These are phyloP conservation scores for Tetrapisispora iriomotensis DNA, from an alignment of 805 yeast species.

Conservation along the genomic window DNA sequence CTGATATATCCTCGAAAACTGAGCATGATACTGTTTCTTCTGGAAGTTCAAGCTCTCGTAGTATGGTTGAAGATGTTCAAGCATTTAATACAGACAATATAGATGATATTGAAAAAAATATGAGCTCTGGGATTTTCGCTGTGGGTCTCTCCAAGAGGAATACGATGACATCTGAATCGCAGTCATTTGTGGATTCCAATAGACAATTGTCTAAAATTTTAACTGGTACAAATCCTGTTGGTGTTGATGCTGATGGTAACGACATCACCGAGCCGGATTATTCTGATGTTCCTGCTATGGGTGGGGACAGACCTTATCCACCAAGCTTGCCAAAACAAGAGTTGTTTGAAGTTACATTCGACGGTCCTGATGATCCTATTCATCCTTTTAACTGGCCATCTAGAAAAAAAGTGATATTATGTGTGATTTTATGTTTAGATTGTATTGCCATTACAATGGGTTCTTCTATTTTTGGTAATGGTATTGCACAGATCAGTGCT, in stretches of 20 bases:
- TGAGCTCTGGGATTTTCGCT: background rate
- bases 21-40: background rate
- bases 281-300: constrained; percentile 43
- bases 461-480: constrained; percentile 69
- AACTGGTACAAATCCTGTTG: constrained; percentile 6
- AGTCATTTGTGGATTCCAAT: constrained; percentile 7
- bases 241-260: constrained; percentile 6
- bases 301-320: constrained; percentile 55
- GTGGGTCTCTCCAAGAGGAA: constrained; percentile 3
- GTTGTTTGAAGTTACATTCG: constrained; percentile 57
- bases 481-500: constrained; percentile 37
- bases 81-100: background rate
- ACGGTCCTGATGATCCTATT: constrained; percentile 67
- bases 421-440: constrained; percentile 34
- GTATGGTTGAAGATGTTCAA: constrained; percentile 2
- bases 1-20: background rate
- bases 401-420: constrained; percentile 33
- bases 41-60: constrained; percentile 1
- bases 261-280: constrained; percentile 5
- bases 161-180: constrained; percentile 10
- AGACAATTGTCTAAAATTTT: constrained; percentile 12
- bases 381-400: constrained; percentile 73
- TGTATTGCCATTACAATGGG: constrained; percentile 59
- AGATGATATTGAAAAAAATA: background rate
- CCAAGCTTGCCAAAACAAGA: constrained; percentile 41